Evolutionary conservation across 768 basidiomycete genomes (phyloP).

Genomic region (Cyclocybe cylindracea): DNA sequence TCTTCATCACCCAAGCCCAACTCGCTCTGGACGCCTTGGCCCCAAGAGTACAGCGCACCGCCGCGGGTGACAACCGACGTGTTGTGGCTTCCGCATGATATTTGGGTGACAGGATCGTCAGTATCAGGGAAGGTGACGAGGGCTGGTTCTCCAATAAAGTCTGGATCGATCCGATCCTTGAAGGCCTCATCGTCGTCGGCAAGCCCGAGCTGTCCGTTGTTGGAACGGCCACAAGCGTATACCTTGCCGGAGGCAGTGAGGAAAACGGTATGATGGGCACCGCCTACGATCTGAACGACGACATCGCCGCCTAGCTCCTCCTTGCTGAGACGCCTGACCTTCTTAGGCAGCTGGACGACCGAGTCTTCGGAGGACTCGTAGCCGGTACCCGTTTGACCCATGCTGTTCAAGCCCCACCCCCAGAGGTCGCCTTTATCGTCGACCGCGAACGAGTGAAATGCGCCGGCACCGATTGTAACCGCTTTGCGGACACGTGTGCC

Average conservation of each 20-base stretch:
- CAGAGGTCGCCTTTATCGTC: slow-evolving; percentile 82
- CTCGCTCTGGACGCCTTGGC: slow-evolving; percentile 77
- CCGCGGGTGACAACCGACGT: slow-evolving; percentile 68
- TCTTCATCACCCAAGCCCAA: slow-evolving; percentile 63
- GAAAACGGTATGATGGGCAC: slow-evolving; percentile 91
- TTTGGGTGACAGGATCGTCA: slow-evolving; percentile 63
- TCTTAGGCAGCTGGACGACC: slow-evolving; percentile 63
- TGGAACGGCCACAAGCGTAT: slow-evolving; percentile 83
- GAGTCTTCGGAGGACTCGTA: slow-evolving; percentile 43
- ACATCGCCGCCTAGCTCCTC: slow-evolving; percentile 57
- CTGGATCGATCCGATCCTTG: slow-evolving; percentile 50
- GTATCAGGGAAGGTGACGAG: slow-evolving; percentile 64
- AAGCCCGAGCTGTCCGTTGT: slow-evolving; percentile 83
- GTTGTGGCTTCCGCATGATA: slow-evolving; percentile 72
- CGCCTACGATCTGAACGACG: slow-evolving; percentile 76
- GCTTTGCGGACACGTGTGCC: slow-evolving; percentile 59
- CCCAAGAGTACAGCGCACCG: slow-evolving; percentile 77
- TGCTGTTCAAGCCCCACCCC: slow-evolving; percentile 96
- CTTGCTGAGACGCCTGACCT: slow-evolving; percentile 64
- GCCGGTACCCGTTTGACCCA: slow-evolving; percentile 78
- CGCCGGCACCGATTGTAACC: slow-evolving; percentile 76
- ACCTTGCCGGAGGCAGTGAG: slow-evolving; percentile 81
- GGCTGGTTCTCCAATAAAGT: slow-evolving; percentile 68
- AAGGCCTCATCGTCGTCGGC: slow-evolving; percentile 69
- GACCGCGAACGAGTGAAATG: slow-evolving; percentile 89